These are phyloP conservation scores for Zasmidium angulare DNA, from an alignment of 2,329 filamentous ascomycete species.

Conservation along the genomic window DNA sequence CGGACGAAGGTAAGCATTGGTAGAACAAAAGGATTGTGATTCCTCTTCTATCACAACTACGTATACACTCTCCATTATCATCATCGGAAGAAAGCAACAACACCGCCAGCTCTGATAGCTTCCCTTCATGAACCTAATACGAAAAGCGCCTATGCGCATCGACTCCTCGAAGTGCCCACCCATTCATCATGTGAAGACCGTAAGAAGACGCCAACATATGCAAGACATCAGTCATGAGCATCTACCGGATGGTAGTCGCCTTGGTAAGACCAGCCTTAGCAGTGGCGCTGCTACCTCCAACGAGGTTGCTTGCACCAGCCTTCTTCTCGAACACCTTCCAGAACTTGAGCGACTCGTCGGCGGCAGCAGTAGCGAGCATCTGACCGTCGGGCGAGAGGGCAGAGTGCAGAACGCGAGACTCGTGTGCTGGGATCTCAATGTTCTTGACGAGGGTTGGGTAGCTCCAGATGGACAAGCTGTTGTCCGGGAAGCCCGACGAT, in stretches of 20 bases:
- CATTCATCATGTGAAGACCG: neutral
- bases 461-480: constrained; percentile 98
- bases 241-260: constrained; percentile 70
- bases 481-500: constrained; percentile 98
- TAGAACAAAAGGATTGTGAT: neutral
- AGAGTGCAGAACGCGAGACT: constrained; percentile 94
- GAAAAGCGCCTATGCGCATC: neutral
- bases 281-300: constrained; percentile 66
- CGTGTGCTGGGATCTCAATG: constrained; percentile 95
- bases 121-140: neutral
- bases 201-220: neutral
- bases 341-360: constrained; percentile 97
- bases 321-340: constrained; percentile 99
- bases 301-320: constrained; percentile 66
- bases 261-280: constrained; percentile 82
- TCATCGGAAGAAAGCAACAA: neutral
- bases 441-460: constrained; percentile 97
- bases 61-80: neutral
- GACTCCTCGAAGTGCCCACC: neutral
- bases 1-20: neutral
- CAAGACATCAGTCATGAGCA: neutral
- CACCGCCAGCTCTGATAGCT: neutral
- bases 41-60: neutral
- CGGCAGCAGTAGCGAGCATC: constrained; percentile 93
- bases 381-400: constrained; percentile 96